Evolutionary conservation across 169 alveolate genomes (phyloP), one percentile per base, ranked within the genome.

Genomic region (Theileria equi): DNA sequence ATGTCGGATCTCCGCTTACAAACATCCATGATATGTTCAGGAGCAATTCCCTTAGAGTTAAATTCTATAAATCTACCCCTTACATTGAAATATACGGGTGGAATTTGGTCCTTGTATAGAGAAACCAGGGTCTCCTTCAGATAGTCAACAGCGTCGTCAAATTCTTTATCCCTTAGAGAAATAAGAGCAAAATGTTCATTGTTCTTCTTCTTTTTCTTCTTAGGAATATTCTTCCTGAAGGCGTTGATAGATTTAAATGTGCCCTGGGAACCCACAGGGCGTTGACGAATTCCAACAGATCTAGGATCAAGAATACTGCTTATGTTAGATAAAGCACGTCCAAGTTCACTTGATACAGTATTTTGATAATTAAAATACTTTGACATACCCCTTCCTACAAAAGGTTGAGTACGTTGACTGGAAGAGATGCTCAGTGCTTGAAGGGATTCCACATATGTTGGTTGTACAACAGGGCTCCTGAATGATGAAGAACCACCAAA

Each of bases 31-130:
- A 85, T 74, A 40, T 85, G 84, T 34, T 80, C 88, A 40, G 76
- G 81, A 35, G 84, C 62, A 19, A 74, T 58, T 52, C 78, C 78
- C 25, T 63, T 71, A 5, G 76, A 65, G 74, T 80, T 64, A 64
- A 57, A 69, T 49, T 85, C 91, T 4, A 80, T 82, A 63, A 84
- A 84, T 29, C 91, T 63, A 10, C 91, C 85, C 35, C 88, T 80
- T 16, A 80, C 73, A 62, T 85, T 85, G 77, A 85, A 62, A 44
- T 78, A 47, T 17, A 77, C 61, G 17, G 91, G 91, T 43, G 82
- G 72, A 21, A 85, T 85, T 28, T 84, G 81, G 72, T 85, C 91
- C 28, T 64, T 74, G 72, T 85, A 85, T 25, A 85, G 78, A 4
- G 91, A 85, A 16, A 72, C 58, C 29, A 85, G 58, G 29, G 82